Base-by-base conservation (phyloP, 192 early-diverging fungal genomes). In the Rhizophagus sp. region DNA sequence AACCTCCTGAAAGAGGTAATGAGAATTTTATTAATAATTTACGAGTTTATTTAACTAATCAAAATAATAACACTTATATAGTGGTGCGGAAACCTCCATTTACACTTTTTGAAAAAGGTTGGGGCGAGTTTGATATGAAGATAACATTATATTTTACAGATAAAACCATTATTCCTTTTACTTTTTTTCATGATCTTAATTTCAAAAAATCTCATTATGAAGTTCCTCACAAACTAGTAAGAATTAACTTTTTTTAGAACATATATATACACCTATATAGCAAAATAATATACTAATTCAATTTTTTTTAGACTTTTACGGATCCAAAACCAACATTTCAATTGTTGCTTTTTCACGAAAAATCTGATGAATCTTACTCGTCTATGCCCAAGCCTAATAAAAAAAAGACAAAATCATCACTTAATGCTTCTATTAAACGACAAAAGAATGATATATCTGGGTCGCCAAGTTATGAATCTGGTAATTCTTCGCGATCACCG, bases 111-210 rank as follows among this genome's bases (percentile, higher is more conserved):
- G 89, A 90, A 75, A 87, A 87, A 76, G 89, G 89, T 15, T 90
- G 89, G 89, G 89, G 89, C 11, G 89, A 89, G 77, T 90, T 90
- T 78, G 89, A 90, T 75, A 84, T 90, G 82, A 83, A 86, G 49
- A 86, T 90, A 49, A 81, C 80, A 66, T 64, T 90, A 11, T 80
- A 88, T 71, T 90, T 88, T 73, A 76, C 69, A 8, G 84, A 89
- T 66, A 86, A 89, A 25, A 61, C 81, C 13, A 65, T 79, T 8
- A 25, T 78, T 19, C 88, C 88, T 8, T 68, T 79, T 62, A 72
- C 82, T 10, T 69, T 90, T 62, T 68, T 84, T 11, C 87, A 87
- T 79, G 89, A 90, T 75, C 79, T 90, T 12, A 88, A 90, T 73
- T 90, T 90, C 66, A 81, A 82, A 63, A 63, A 83, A 62, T 49